A percentile compares a stretch with the other conserved stretches of the same genome.
Conservation (phyloP, 2,329 filamentous ascomycete genomes). For the Phyllosticta ampelicida region DNA sequence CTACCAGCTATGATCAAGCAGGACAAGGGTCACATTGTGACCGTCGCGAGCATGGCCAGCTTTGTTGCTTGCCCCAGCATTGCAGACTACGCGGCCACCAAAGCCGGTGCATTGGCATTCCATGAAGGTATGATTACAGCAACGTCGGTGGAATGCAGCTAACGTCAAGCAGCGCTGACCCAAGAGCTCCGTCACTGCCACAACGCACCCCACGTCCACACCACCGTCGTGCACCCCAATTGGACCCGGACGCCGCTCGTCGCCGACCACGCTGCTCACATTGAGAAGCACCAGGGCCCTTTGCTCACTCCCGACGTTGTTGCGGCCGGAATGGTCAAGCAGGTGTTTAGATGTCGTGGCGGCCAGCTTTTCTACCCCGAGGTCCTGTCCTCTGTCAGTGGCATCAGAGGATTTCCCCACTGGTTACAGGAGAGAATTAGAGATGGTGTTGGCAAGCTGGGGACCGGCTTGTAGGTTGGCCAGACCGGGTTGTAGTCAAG, state of each 20-base stretch:
- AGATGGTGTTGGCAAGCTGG: conserved; percentile 11
- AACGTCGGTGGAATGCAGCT: no score
- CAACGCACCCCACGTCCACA: conserved; percentile 30
- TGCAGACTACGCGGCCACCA: conserved; percentile 43
- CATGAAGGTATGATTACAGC: conserved; percentile 45
- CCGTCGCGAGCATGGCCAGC: conserved; percentile 43
- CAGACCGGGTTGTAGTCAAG: no score
- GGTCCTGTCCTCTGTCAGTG: conserved; percentile 15
- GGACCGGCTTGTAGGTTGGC: neutral
- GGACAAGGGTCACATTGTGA: conserved; percentile 42
- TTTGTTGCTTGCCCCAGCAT: conserved; percentile 39
- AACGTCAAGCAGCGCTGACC: conserved; percentile 18
- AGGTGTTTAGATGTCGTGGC: conserved; percentile 29
- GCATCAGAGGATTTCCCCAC: conserved; percentile 34
- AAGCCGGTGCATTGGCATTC: conserved; percentile 42
- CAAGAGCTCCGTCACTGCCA: conserved; percentile 31
- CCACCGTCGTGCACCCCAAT: conserved; percentile 33
- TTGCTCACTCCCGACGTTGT: conserved; percentile 31
- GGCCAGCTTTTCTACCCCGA: conserved; percentile 32
- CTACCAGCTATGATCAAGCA: conserved; percentile 25
- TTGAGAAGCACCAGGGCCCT: conserved; percentile 17
- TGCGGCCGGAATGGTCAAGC: conserved; percentile 30
- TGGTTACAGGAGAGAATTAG: conserved; percentile 37
- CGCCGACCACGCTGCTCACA: conserved; percentile 17
- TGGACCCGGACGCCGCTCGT: conserved; percentile 34